Conservation (phyloP, 73 alveolate species). For the Paramecium biaurelia region DNA sequence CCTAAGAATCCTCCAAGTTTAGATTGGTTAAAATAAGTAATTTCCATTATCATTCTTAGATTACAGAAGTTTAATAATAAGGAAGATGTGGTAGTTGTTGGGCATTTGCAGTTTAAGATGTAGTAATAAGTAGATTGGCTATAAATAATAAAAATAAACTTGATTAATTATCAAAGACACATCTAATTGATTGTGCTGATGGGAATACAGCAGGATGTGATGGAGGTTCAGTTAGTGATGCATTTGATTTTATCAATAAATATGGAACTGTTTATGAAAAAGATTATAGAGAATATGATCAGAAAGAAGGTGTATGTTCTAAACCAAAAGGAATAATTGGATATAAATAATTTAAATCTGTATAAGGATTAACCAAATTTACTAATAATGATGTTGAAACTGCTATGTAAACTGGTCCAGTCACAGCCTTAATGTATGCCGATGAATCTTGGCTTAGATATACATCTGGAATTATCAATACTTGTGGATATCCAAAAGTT, state of each 20-base stretch:
- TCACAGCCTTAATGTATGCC: not conserved
- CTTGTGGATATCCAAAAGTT: constrained; percentile 19
- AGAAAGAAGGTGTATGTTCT: not conserved
- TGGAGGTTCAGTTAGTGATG: constrained; percentile 31
- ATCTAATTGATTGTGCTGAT: not conserved
- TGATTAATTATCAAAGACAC: not conserved
- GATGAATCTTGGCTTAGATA: constrained; percentile 38
- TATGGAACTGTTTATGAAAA: constrained; percentile 6
- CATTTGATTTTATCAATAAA: not conserved
- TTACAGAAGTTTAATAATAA: not conserved
- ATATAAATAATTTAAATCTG: not conserved
- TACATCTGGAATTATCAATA: not conserved
- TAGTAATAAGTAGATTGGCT: not conserved
- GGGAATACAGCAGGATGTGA: constrained; percentile 18
- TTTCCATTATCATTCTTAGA: not conserved
- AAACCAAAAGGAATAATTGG: not conserved
- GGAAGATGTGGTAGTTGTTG: constrained; percentile 48
- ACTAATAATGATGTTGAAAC: not conserved
- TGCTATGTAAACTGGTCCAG: constrained; percentile 28
- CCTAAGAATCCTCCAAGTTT: not conserved
- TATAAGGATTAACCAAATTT: not conserved
- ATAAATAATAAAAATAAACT: not conserved
- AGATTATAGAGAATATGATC: constrained; percentile 8
- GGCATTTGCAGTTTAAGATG: constrained; percentile 39
- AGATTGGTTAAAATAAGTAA: not conserved